Evolutionary conservation across 2,329 filamentous ascomycete species (phyloP).

Genomic region (Didymella segeticola): DNA sequence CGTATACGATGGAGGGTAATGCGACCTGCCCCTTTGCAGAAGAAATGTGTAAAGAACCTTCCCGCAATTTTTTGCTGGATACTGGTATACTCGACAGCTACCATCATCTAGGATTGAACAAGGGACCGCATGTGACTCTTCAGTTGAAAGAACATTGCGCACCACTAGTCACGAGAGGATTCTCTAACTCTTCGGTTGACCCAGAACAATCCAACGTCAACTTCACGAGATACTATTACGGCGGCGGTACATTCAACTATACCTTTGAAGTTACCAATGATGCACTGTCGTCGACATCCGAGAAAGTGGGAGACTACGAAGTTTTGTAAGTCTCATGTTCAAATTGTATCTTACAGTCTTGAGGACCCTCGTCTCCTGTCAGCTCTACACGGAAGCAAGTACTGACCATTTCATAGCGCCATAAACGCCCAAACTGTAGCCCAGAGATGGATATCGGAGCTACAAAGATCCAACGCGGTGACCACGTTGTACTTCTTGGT

Average conservation of each 20-base stretch:
- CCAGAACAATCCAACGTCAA: neutral
- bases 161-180: neutral
- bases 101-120: slow-evolving; percentile 31
- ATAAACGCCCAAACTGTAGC: neutral
- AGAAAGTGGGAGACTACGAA: neutral
- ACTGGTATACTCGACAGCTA: slow-evolving; percentile 26
- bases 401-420: neutral
- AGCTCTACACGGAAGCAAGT: no score
- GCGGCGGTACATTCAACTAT: neutral
- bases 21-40: slow-evolving; percentile 2
- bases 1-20: neutral
- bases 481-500: neutral
- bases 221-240: slow-evolving; percentile 3
- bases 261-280: neutral
- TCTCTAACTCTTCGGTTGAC: slow-evolving; percentile 1
- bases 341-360: neutral
- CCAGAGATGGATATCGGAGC: neutral
- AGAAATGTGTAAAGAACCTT: neutral
- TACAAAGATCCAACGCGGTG: neutral
- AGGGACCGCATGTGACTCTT: slow-evolving; percentile 2
- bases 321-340: neutral
- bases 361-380: no score
- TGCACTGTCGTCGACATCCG: neutral
- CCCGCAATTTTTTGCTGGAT: slow-evolving; percentile 22
- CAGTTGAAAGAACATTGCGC: slow-evolving; percentile 3